These are phyloP conservation scores for Mycosarcoma mackinlayi DNA, from an alignment of 1,284 basidiomycete species.

Conservation along the genomic window DNA sequence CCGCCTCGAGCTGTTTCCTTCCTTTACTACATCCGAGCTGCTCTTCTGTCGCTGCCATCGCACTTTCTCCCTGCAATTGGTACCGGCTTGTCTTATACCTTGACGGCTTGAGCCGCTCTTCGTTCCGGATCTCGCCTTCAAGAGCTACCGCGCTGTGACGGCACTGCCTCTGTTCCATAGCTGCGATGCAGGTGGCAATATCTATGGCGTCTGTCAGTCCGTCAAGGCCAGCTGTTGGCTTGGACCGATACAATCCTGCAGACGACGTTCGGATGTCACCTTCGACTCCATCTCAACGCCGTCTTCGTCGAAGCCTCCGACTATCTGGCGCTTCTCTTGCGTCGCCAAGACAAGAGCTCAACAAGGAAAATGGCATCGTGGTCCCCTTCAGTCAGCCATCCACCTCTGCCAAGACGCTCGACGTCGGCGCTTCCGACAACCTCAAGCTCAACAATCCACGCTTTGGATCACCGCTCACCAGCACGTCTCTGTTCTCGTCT, in stretches of 20 bases:
- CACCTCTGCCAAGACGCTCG: conserved; percentile 31
- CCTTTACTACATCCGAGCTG: too few species aligned
- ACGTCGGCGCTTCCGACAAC: conserved; percentile 8
- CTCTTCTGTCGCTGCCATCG: too few species aligned
- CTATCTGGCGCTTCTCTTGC: conserved; percentile 20
- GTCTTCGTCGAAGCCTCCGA: conserved; percentile 31
- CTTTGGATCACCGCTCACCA: conserved; percentile 4
- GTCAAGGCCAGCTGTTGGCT: background rate
- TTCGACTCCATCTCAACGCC: conserved; percentile 11
- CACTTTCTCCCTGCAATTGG: too few species aligned
- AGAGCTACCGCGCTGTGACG: too few species aligned
- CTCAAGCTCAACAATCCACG: conserved; percentile 10
- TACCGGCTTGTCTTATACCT: too few species aligned
- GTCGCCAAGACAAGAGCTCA: conserved; percentile 10
- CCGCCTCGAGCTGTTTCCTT: too few species aligned
- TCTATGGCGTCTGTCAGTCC: conserved; percentile 8
- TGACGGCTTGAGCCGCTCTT: too few species aligned
- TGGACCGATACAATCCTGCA: background rate
- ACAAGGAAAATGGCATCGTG: conserved; percentile 26
- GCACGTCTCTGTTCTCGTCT: conserved; percentile 13
- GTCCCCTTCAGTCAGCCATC: conserved; percentile 9
- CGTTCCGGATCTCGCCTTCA: background rate
- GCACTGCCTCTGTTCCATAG: too few species aligned
- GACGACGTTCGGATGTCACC: conserved; percentile 11
- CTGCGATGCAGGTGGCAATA: conserved; percentile 20